A percentile compares a stretch with the other conserved stretches of the same genome.
Conservation (phyloP, 78 protist species). For the Speleostelium caveatum region DNA sequence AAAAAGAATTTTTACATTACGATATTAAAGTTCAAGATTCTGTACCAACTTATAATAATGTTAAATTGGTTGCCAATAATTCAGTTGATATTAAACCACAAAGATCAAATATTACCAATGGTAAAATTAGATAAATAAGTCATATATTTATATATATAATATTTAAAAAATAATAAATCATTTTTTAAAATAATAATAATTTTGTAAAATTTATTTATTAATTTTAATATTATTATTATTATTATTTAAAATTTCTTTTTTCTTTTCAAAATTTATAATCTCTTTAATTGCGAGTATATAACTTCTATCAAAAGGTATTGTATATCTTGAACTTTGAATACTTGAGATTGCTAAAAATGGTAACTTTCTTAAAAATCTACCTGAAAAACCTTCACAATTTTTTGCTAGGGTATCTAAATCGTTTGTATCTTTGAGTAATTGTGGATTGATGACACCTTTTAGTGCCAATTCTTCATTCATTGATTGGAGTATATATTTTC, state of each 20-base stretch:
- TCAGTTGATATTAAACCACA: conserved; percentile 5
- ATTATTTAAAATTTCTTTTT: too few species aligned
- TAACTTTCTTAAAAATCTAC: conserved; percentile 91
- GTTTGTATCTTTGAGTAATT: not conserved
- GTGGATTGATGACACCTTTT: not conserved
- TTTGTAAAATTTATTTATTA: too few species aligned
- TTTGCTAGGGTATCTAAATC: conserved; percentile 5
- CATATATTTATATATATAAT: not conserved
- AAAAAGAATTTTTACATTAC: conserved; percentile 49
- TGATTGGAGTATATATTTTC: conserved; percentile 81
- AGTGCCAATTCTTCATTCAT: conserved; percentile 72
- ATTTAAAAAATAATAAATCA: too few species aligned
- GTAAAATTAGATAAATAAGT: conserved; percentile 29
- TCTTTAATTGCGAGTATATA: too few species aligned
- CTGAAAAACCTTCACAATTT: conserved; percentile 70
- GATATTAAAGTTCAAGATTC: conserved; percentile 28
- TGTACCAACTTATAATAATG: conserved; percentile 7
- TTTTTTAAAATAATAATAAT: too few species aligned
- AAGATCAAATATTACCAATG: not conserved
- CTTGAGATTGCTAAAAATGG: conserved; percentile 88
- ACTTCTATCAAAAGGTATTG: not conserved
- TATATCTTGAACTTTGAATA: not conserved
- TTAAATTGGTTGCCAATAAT: not conserved
- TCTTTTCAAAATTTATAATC: too few species aligned
- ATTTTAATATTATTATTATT: too few species aligned